Conservation (phyloP, 2,329 filamentous ascomycete species). For the Neobulgaria alba region DNA sequence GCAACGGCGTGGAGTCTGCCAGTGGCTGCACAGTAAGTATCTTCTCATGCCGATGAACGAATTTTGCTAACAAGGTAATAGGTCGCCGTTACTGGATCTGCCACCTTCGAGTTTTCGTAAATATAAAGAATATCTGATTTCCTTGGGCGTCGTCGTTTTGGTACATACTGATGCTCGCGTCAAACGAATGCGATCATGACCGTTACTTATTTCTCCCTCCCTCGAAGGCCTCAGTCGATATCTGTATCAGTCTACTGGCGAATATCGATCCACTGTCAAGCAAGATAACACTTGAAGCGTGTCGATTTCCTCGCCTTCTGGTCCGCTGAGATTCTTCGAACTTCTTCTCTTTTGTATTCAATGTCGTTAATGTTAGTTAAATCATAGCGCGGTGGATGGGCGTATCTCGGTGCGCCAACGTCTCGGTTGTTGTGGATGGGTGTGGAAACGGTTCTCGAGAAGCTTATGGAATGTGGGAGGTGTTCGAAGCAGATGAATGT, state of each 20-base stretch:
- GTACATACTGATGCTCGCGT: slow-evolving; percentile 18
- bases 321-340: slow-evolving; percentile 16
- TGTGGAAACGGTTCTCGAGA: slow-evolving; percentile 13
- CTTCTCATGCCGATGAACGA: neutral
- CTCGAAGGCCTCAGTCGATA: slow-evolving; percentile 15
- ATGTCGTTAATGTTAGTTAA: slow-evolving; percentile 28
- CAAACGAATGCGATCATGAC: slow-evolving; percentile 20
- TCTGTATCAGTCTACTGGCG: slow-evolving; percentile 17
- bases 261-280: slow-evolving; percentile 18
- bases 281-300: slow-evolving; percentile 13
- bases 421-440: slow-evolving; percentile 18
- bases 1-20: slow-evolving; percentile 20
- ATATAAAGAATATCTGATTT: slow-evolving; percentile 9
- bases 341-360: slow-evolving; percentile 27
- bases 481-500: slow-evolving; percentile 25
- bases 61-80: slow-evolving; percentile 15
- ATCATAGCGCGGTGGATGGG: slow-evolving; percentile 20
- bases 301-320: slow-evolving; percentile 14
- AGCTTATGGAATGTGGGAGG: slow-evolving; percentile 12
- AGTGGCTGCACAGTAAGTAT: slow-evolving; percentile 30
- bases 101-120: slow-evolving; percentile 22
- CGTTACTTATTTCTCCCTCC: slow-evolving; percentile 15
- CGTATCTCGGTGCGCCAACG: slow-evolving; percentile 10
- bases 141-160: slow-evolving; percentile 11
- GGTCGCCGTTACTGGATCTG: slow-evolving; percentile 18